These are phyloP conservation scores for Setomelanomma holmii DNA, from an alignment of 2,329 filamentous ascomycete species.

Conservation along the genomic window DNA sequence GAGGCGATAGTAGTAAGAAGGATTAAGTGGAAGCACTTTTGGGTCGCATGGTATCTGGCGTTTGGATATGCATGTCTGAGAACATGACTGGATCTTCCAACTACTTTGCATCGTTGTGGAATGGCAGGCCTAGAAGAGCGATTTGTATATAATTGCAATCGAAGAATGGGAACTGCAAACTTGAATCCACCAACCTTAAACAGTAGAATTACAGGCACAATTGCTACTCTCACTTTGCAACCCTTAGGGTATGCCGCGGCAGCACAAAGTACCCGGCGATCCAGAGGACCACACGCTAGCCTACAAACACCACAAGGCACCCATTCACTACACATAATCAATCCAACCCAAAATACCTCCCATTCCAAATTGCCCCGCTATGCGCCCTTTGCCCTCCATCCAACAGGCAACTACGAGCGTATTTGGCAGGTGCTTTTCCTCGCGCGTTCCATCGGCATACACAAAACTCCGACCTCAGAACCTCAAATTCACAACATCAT, in stretches of 20 bases:
- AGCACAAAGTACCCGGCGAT: too few species aligned
- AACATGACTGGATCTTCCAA: slow-evolving; percentile 1
- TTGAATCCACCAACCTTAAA: neutral
- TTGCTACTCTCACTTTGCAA: too few species aligned
- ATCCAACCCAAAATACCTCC: too few species aligned
- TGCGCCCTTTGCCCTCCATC: neutral
- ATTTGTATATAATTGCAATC: slow-evolving; percentile 7
- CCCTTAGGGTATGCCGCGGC: too few species aligned
- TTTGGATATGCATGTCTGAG: slow-evolving; percentile 10
- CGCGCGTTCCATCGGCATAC: slow-evolving; percentile 24
- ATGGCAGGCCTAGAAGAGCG: slow-evolving; percentile 1
- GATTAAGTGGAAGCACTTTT: slow-evolving; percentile 29
- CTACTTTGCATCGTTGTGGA: slow-evolving; percentile 13
- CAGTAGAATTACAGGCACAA: too few species aligned
- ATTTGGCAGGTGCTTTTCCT: slow-evolving; percentile 17
- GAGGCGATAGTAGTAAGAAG: slow-evolving; percentile 33
- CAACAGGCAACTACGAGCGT: neutral
- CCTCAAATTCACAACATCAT: neutral
- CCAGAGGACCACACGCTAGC: too few species aligned
- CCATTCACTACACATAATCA: too few species aligned
- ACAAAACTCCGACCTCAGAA: slow-evolving; percentile 13
- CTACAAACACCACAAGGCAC: too few species aligned
- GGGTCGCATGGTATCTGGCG: neutral
- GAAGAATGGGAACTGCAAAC: neutral
- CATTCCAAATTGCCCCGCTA: too few species aligned